phyloP scores from a whole-genome alignment of 495 filamentous ascomycete species.

The Talaromyces borbonicus region DNA sequence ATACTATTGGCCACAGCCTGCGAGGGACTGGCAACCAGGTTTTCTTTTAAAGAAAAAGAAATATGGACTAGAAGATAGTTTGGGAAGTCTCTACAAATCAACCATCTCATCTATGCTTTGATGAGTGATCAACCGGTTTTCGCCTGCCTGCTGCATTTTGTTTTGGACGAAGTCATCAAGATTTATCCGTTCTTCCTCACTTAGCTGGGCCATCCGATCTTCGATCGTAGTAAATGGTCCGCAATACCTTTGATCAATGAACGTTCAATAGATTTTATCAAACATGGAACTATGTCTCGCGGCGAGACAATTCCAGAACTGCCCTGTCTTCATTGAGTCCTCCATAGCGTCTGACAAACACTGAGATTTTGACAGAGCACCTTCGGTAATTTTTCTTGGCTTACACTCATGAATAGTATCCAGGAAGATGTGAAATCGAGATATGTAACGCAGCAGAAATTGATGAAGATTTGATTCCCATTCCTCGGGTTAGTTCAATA shows the following conservation, averaged over 20 bases:
- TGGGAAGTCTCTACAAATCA: conserved; percentile 7
- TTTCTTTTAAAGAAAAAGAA: no score
- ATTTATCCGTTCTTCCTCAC: conserved; percentile 12
- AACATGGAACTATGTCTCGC: conserved; percentile 18
- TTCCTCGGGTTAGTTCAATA: conserved; percentile 23
- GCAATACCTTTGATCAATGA: conserved; percentile 16
- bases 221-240: conserved; percentile 16
- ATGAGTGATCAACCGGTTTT: conserved; percentile 9
- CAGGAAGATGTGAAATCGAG: conserved; percentile 15
- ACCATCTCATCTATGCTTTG: conserved; percentile 10
- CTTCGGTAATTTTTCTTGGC: conserved; percentile 12
- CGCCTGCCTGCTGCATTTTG: conserved; percentile 12
- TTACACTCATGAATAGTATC: conserved; percentile 17
- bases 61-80: no score
- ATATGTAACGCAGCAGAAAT: conserved; percentile 13
- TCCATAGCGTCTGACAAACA: conserved; percentile 18
- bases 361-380: conserved; percentile 13
- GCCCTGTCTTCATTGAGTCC: conserved; percentile 15
- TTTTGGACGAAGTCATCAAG: conserved; percentile 13
- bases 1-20: no score
- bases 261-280: conserved; percentile 23
- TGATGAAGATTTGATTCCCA: conserved; percentile 22
- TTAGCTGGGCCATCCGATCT: conserved; percentile 12
- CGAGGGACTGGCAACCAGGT: no score
- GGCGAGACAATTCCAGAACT: conserved; percentile 24